phyloP scores from a whole-genome alignment of 306 rosid species.

The Pueraria montana region DNA sequence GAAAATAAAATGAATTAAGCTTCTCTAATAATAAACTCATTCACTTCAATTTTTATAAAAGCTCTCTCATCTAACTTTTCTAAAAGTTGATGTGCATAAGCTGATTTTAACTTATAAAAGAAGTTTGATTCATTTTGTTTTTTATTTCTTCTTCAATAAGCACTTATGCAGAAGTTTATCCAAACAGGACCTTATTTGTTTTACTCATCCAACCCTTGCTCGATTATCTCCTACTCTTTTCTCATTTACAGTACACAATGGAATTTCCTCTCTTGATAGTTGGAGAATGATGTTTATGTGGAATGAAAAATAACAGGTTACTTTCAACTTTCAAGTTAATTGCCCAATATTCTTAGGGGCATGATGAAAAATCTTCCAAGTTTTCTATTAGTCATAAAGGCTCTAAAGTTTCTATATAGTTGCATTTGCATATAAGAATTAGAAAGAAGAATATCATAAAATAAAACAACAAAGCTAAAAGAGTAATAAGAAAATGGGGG shows the following conservation, averaged over 20 bases:
- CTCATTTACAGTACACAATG: neutral
- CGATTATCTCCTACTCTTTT: neutral
- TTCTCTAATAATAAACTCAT: no score
- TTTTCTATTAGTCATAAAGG: neutral
- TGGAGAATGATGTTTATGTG: neutral
- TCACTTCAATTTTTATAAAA: no score
- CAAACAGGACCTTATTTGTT: neutral
- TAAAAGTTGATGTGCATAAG: no score
- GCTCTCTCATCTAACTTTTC: no score
- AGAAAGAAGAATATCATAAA: slow-evolving; percentile 19
- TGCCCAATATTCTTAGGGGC: neutral
- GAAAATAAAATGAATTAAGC: no score
- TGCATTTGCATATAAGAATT: slow-evolving; percentile 27
- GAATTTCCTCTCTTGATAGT: neutral
- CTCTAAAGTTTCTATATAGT: neutral
- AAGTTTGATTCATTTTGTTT: no score
- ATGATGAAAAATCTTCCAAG: neutral
- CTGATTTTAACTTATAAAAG: no score
- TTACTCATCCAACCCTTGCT: slow-evolving; percentile 4
- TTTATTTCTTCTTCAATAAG: no score
- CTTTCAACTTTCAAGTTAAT: slow-evolving; percentile 9
- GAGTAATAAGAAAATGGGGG: neutral
- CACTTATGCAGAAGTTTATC: no score
- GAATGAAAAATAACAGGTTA: slow-evolving; percentile 10
- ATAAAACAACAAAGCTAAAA: neutral